A percentile compares a stretch with the other conserved stretches of the same genome.
Evolutionary conservation across 331 rosid genomes (phyloP).

Genomic region (Pyracantha coccinea): DNA sequence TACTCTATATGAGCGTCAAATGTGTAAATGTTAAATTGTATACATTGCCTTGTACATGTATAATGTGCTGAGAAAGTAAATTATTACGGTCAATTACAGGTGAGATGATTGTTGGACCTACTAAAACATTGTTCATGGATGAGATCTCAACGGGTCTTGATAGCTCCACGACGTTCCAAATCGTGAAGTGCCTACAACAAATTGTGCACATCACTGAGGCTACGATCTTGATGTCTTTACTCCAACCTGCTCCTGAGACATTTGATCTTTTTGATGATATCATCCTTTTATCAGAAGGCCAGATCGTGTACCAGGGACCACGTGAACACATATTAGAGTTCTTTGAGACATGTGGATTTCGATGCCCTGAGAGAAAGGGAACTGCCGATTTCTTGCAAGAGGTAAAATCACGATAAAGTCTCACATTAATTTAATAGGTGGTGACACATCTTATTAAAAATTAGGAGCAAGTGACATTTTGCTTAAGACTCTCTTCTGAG

Average conservation of each 20-base stretch:
- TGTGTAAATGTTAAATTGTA: no score
- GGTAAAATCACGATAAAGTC: conserved; percentile 27
- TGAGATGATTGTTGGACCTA: conserved; percentile 96
- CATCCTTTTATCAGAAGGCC: conserved; percentile 66
- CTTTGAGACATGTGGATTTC: conserved; percentile 70
- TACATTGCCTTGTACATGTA: background rate
- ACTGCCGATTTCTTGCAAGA: conserved; percentile 92
- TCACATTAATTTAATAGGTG: background rate
- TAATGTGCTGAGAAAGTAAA: background rate
- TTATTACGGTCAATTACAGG: conserved; percentile 20
- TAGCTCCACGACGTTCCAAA: conserved; percentile 89
- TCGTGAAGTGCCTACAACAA: conserved; percentile 83
- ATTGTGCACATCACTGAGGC: conserved; percentile 64
- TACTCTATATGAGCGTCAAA: background rate
- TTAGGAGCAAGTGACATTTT: background rate
- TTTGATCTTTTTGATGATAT: conserved; percentile 83
- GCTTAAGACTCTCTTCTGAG: no score
- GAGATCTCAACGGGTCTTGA: conserved; percentile 97
- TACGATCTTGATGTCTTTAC: conserved; percentile 75
- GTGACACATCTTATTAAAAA: background rate
- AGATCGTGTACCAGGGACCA: conserved; percentile 77
- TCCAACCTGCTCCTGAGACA: conserved; percentile 97
- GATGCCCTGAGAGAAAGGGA: conserved; percentile 82
- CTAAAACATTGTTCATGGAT: conserved; percentile 79
- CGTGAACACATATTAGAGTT: conserved; percentile 49